Evolutionary conservation across 176 grass and related monocot species (phyloP).

Genomic region (Neostapfia colusana): DNA sequence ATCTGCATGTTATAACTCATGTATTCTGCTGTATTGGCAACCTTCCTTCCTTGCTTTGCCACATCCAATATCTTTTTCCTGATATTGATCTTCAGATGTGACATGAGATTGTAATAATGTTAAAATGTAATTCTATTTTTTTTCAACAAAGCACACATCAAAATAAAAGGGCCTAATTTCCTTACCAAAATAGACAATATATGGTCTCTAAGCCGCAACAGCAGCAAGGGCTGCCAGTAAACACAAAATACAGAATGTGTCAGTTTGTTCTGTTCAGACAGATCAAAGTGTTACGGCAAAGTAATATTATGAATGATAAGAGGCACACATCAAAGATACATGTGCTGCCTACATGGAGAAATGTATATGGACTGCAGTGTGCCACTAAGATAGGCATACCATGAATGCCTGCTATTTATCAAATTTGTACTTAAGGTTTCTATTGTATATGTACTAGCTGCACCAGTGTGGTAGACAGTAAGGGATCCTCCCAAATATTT

Average conservation of each 20-base stretch:
- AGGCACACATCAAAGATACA: background rate
- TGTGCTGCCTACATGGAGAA: background rate
- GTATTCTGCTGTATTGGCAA: too few species aligned
- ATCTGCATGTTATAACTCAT: too few species aligned
- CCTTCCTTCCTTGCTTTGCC: too few species aligned
- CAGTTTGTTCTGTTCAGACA: too few species aligned
- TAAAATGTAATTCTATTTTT: background rate
- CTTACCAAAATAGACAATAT: too few species aligned
- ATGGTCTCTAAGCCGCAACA: background rate
- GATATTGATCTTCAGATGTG: constrained; percentile 4
- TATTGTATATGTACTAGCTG: background rate
- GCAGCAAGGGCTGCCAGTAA: too few species aligned
- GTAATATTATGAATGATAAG: background rate
- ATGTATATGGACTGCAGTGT: background rate
- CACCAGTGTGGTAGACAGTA: background rate
- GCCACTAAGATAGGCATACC: background rate
- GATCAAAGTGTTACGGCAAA: background rate
- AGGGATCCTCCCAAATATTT: background rate
- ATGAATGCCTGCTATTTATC: background rate
- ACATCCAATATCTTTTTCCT: background rate
- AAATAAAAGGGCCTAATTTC: too few species aligned
- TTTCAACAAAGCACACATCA: too few species aligned
- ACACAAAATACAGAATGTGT: too few species aligned
- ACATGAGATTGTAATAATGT: constrained; percentile 1
- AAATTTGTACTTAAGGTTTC: background rate